Conservation (phyloP, 148 eudicot genomes). For the Spergularia marina region DNA sequence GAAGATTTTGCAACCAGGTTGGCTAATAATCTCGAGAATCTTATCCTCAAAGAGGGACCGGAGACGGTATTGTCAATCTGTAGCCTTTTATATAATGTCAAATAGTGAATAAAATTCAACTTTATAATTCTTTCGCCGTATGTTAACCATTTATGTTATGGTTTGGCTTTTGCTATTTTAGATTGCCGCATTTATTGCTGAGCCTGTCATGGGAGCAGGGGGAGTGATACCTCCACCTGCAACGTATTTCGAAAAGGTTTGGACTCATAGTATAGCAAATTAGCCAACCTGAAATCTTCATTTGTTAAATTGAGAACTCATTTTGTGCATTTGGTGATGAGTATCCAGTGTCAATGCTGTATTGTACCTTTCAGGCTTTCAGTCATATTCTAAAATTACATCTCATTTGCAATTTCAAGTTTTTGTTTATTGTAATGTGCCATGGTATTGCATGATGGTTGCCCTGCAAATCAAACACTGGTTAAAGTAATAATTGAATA, state of each 20-base stretch:
- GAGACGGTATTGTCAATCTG: slow-evolving; percentile 59
- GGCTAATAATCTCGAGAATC: slow-evolving; percentile 87
- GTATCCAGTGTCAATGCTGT: background rate
- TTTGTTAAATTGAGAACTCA: background rate
- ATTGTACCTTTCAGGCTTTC: background rate
- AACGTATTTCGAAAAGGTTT: slow-evolving; percentile 89
- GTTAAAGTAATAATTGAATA: background rate
- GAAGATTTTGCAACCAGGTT: slow-evolving; percentile 93
- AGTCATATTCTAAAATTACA: background rate
- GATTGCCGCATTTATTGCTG: slow-evolving; percentile 99
- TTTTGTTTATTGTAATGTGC: background rate
- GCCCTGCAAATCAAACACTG: slow-evolving; percentile 1
- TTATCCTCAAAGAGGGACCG: slow-evolving; percentile 91
- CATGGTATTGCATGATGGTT: background rate
- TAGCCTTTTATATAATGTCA: background rate
- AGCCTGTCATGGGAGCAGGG: slow-evolving; percentile 99
- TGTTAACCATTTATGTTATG: background rate
- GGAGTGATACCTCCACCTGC: slow-evolving; percentile 95
- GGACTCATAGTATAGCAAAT: slow-evolving; percentile 1
- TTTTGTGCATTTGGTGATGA: background rate
- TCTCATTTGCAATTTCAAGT: no score
- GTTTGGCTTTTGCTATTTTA: slow-evolving; percentile 32
- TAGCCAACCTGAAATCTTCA: slow-evolving; percentile 7
- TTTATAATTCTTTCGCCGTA: background rate
- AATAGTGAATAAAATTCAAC: slow-evolving; percentile 4